Evolutionary conservation across 768 basidiomycete genomes (phyloP), one percentile per base, ranked within the genome.

Genomic region (Coprinopsis strossmayeri): DNA sequence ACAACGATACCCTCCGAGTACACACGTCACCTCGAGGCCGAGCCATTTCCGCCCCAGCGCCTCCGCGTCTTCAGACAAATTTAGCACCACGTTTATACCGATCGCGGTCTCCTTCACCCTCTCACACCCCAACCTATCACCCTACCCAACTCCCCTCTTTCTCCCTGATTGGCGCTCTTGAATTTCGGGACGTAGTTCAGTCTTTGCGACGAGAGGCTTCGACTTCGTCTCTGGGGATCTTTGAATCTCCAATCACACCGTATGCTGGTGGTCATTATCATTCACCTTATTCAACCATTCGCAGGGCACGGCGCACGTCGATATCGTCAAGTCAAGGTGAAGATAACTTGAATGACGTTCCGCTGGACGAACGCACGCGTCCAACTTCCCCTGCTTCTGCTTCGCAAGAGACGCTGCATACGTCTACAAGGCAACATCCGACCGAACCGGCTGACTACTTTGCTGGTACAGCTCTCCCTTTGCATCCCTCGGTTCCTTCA

Each of bases 121-220:
- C 72, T 5, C 67, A 62, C 21, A 62, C 56, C 51, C 28, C 43
- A 38, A 34, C n/a, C 21, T 72, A 20, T 51, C 69, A 54, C 39
- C 63, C 70, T 30, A 63, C 65, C 9, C 77, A 79, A 52, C 76
- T 91, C 65, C 87, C 87, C 2, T 89, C 87, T 0, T 91, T 91
- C 58, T 97, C 95, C 2, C 77, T 99, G 1, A 79, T 98, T 3
- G 91, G 95, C 7, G 96, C 96, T 0, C 78, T 99, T 37, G 96
- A 99, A 64, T 99, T 99, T 66, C 78, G 93, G 15, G 85, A 93
- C 51, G 87, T 97, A 20, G 86, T 99, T 18, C 75, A 86, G 10
- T 83, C 86, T 0, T 71, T 99, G 20, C 80, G 82, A 53, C 73
- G 73, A 42, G 81, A 93, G 57, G 83, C 84, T 9, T 74, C 79